Evolutionary conservation across 139 green algal species (phyloP), one percentile per base, ranked within the genome.

Genomic region (Volvox reticuliferus): DNA sequence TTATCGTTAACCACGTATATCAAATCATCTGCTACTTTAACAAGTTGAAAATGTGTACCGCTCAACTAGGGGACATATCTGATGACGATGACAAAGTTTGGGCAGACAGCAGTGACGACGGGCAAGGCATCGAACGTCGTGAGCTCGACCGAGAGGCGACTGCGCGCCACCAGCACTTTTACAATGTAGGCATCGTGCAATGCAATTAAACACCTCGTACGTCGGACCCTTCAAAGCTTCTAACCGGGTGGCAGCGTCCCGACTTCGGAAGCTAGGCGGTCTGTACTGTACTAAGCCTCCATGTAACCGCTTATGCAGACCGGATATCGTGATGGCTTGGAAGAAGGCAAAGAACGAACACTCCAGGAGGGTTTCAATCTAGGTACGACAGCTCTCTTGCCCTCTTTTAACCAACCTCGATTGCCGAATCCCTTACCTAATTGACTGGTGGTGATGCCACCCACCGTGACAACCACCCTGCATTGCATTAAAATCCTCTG

Each of bases 341-440:
- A 93, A 2, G 78, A 71, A 22, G 90, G 90, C 1, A 91, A 93
- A 65, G 90, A 89, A 32, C 24, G 24, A 16, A 91, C 84, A 0
- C 17, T 93, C 65, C 90, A 93, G 30, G 3, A 83, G 20, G 90
- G 90, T 16, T 93, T 93, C 85, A 91, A 93, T 68, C 65, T 79
- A 35, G 90, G 89, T 92, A 36, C 44, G 80, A 9, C 71, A 79
- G 65, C 24, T 73, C 2, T 55, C 44, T 55, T 55, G 44, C n/a
- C n/a, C n/a, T n/a, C n/a, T n/a, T n/a, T n/a, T n/a, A n/a, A n/a
- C n/a, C n/a, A n/a, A 55, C 44, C 44, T 9, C 44, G 44, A 9
- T 55, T 9, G 44, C 44, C 5, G 44, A 9, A 5, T 55, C 44
- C 44, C 9, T 55, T 55, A 55, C 44, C 44, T 55, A 55, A 5